phyloP scores from a whole-genome alignment of 164 flowering plant species.

The Aristolochia californica region DNA sequence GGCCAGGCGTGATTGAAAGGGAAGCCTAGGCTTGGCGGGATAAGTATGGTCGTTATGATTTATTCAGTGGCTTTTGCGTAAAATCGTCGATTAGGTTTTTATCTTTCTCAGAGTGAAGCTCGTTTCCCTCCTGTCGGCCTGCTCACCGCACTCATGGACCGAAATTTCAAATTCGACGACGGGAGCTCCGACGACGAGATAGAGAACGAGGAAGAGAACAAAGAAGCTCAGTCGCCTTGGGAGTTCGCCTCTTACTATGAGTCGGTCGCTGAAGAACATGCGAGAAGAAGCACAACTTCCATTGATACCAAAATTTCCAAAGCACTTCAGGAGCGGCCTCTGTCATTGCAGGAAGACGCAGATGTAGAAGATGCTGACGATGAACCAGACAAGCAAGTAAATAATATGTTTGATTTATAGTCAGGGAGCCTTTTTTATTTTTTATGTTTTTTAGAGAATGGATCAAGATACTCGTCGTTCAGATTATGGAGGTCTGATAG shows the following conservation, averaged over 20 bases:
- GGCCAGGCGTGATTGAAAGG: too few relatives aligned
- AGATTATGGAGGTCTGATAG: too few relatives aligned
- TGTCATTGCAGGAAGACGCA: conserved; percentile 10
- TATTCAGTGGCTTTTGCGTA: too few relatives aligned
- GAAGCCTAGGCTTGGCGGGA: too few relatives aligned
- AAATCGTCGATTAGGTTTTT: too few relatives aligned
- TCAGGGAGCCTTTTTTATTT: background rate
- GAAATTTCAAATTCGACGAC: conserved; percentile 42
- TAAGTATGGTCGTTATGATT: too few relatives aligned
- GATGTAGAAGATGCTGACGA: conserved; percentile 19
- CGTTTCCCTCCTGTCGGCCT: too few relatives aligned
- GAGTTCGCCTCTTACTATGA: conserved; percentile 66
- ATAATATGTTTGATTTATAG: background rate
- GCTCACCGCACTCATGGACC: conserved; percentile 16
- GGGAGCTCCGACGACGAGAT: conserved; percentile 55
- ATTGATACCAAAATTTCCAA: conserved; percentile 63
- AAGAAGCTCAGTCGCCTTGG: conserved; percentile 69
- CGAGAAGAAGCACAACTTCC: conserved; percentile 82
- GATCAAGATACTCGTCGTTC: too few relatives aligned
- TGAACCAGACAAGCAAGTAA: conserved; percentile 42
- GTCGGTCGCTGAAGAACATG: conserved; percentile 82
- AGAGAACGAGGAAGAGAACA: conserved; percentile 17
- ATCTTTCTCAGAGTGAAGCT: too few relatives aligned
- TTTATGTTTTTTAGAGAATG: background rate
- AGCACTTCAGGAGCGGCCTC: conserved; percentile 27